These are phyloP conservation scores for Umbelopsis vinacea DNA, from an alignment of 192 early-diverging fungal genomes.

Conservation along the genomic window DNA sequence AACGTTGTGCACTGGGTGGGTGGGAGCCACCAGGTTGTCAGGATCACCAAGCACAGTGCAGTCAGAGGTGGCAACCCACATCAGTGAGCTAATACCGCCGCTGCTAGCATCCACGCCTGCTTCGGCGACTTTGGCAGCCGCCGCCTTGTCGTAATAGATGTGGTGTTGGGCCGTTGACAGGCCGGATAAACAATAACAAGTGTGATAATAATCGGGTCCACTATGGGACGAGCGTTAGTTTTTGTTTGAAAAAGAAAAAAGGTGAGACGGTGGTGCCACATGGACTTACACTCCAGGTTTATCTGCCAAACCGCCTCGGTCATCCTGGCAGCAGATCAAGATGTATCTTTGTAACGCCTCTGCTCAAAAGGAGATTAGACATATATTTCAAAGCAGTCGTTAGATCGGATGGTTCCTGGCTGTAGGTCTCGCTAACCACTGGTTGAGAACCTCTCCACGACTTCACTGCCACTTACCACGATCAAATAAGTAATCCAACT, in stretches of 20 bases:
- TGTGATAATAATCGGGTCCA: conserved; percentile 89
- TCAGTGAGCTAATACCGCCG: conserved; percentile 45
- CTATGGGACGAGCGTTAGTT: conserved; percentile 35
- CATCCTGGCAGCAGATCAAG: conserved; percentile 82
- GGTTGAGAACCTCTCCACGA: too few species aligned
- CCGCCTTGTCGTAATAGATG: conserved; percentile 45
- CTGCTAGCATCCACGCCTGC: conserved; percentile 28
- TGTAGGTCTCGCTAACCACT: too few species aligned
- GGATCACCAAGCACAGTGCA: conserved; percentile 50
- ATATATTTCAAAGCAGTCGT: background rate
- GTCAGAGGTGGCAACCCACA: conserved; percentile 42
- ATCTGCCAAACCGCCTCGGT: conserved; percentile 83
- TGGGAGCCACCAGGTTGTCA: conserved; percentile 56
- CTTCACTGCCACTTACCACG: conserved; percentile 34
- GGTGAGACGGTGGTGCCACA: background rate
- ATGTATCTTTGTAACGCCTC: conserved; percentile 88
- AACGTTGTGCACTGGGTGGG: conserved; percentile 80
- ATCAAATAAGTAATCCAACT: conserved; percentile 52
- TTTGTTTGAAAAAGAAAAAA: too few species aligned
- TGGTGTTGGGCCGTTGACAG: conserved; percentile 85
- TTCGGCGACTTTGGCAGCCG: conserved; percentile 28
- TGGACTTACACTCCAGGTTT: conserved; percentile 83
- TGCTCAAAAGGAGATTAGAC: conserved; percentile 19
- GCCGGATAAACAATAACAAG: conserved; percentile 90
- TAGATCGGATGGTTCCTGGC: background rate